Base-by-base conservation (phyloP, 352 stramenopile species). In the Phytophthora melonis region DNA sequence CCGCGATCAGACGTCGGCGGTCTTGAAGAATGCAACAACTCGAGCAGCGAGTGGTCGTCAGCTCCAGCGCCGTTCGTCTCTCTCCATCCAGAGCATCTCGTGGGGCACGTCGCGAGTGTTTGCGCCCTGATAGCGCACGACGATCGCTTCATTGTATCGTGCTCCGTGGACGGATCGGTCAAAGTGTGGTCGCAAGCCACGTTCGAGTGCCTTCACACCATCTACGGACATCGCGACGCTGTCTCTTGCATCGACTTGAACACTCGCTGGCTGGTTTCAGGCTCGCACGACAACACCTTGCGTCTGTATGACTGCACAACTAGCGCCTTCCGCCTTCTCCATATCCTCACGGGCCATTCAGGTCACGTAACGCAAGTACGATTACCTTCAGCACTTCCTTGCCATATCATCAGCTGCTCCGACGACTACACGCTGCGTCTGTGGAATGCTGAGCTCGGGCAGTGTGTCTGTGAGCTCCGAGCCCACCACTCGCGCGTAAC, bases 161-260 rank as follows among this genome's bases (percentile, higher is more conserved):
- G 75, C 53, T 92, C 87, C 7, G 82, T 91, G 21, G 87, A 94
- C 49, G 81, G 80, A 1, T 90, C 83, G 0, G 83, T 93, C 58
- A 92, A 92, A 74, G 62, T 94, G 23, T 94, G 87, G 87, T 92
- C 87, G 8, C 81, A 80, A 3, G 55, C 49, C 5, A 82, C 84
- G 1, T 81, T 86, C 55, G 56, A 76, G 18, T 91, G 84, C 45
- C 75, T 93, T 45, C 79, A 90, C 32, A 91, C 87, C 7, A 81
- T 94, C 36, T 86, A 88, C 45, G 86, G 84, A 9, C 87, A 94
- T 58, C 27, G 63, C 5, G 87, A 94, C 60, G 82, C 81, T n/a
- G 87, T 92, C 0, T 91, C 86, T 4, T 87, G 78, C 53, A 60
- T 91, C 23, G 83, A 83, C 30, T 16, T 93, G 13, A 84, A 74